These are phyloP conservation scores for Kwoniella heveanensis DNA, from an alignment of 768 basidiomycete species.

Conservation along the genomic window DNA sequence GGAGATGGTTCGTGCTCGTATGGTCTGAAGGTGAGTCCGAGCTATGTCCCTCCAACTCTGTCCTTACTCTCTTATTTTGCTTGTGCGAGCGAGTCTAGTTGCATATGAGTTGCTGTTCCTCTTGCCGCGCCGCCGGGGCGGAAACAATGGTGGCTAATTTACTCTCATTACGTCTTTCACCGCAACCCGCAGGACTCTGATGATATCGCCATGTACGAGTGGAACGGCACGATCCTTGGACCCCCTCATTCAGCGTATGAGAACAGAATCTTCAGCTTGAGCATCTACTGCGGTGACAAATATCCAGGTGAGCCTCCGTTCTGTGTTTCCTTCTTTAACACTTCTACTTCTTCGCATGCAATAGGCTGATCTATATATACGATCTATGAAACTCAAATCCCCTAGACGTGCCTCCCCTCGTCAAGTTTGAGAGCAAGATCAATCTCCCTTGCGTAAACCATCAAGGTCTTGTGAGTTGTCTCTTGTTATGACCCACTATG, in stretches of 20 bases:
- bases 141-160: too few species aligned
- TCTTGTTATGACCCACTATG: background rate
- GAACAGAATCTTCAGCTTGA: slow-evolving; percentile 96
- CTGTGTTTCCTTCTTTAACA: too few species aligned
- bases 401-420: slow-evolving; percentile 70
- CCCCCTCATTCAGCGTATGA: slow-evolving; percentile 99
- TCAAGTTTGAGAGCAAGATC: slow-evolving; percentile 84
- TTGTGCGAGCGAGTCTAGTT: too few species aligned
- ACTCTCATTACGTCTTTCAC: too few species aligned
- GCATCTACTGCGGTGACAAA: slow-evolving; percentile 74
- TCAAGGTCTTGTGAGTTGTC: slow-evolving; percentile 63
- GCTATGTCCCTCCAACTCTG: too few species aligned
- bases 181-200: slow-evolving; percentile 66
- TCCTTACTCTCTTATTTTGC: background rate
- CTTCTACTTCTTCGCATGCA: too few species aligned
- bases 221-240: slow-evolving; percentile 99
- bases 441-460: slow-evolving; percentile 87
- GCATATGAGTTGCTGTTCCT: background rate
- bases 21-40: slow-evolving; percentile 67
- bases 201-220: slow-evolving; percentile 95
- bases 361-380: too few species aligned
- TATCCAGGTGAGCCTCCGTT: slow-evolving; percentile 47
- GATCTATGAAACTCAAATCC: too few species aligned
- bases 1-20: slow-evolving; percentile 98
- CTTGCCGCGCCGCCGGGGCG: background rate